Conservation (phyloP, 129 eudicot species). For the Arctium lappa region DNA sequence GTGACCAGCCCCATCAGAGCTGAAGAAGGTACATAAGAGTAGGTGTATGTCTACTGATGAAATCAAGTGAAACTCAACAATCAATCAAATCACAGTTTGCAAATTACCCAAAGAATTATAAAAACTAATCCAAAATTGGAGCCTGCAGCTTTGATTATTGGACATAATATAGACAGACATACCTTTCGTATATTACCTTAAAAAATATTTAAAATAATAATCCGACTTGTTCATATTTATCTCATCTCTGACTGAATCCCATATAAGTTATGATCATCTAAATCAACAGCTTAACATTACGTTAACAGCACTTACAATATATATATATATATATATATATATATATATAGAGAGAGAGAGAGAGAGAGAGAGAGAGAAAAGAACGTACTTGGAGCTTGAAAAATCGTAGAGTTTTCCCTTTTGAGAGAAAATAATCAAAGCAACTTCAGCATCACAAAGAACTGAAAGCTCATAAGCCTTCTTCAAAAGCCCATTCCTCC, state of each 20-base stretch:
- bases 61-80: not conserved
- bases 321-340: not conserved
- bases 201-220: not conserved
- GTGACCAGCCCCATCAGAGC: conserved; percentile 3
- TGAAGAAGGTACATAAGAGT: conserved; percentile 10
- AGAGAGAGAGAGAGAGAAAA: not conserved
- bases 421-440: conserved; percentile 53
- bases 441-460: conserved; percentile 12
- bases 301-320: not conserved
- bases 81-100: conserved; percentile 12
- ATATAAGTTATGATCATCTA: not conserved
- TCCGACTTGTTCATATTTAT: not conserved
- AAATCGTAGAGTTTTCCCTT: too few species aligned
- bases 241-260: not conserved
- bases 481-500: conserved; percentile 47
- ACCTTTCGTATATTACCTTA: not conserved
- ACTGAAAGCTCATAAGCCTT: conserved; percentile 51
- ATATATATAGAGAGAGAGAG: not conserved
- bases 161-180: conserved; percentile 10
- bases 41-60: not conserved
- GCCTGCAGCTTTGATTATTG: too few species aligned
- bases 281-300: not conserved
- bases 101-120: not conserved
- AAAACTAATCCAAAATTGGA: not conserved
- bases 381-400: not conserved